phyloP scores from a whole-genome alignment of 768 basidiomycete species.

The Collybia sordida region DNA sequence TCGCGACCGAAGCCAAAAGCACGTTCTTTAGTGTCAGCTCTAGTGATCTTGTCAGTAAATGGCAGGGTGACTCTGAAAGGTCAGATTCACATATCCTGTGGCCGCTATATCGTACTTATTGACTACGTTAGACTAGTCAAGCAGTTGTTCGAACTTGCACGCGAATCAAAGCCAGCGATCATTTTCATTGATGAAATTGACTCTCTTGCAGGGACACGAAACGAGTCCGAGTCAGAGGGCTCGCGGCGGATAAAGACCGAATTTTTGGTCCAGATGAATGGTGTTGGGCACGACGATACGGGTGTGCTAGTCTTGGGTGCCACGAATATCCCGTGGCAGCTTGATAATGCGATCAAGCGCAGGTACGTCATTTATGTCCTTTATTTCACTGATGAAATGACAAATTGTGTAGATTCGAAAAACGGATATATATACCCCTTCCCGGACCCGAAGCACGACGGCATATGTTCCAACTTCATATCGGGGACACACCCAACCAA shows the following conservation, averaged over 20 bases:
- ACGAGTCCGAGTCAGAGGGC: conserved; percentile 96
- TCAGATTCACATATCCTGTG: conserved; percentile 32
- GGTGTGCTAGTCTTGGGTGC: conserved; percentile 96
- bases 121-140: conserved; percentile 72
- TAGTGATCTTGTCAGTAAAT: conserved; percentile 95
- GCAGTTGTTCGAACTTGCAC: conserved; percentile 93
- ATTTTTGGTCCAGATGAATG: conserved; percentile 98
- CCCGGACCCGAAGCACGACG: conserved; percentile 90
- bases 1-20: conserved; percentile 98
- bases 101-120: neutral
- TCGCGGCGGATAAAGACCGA: conserved; percentile 98
- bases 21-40: conserved; percentile 98
- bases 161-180: conserved; percentile 95
- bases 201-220: conserved; percentile 90
- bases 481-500: conserved; percentile 89
- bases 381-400: neutral
- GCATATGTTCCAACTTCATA: conserved; percentile 96
- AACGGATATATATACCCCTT: conserved; percentile 97
- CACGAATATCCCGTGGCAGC: conserved; percentile 98
- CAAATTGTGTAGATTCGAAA: conserved; percentile 71
- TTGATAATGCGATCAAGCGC: conserved; percentile 97
- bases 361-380: conserved; percentile 45
- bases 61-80: conserved; percentile 99
- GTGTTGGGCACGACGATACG: conserved; percentile 96
- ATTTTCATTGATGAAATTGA: conserved; percentile 99